Percentiles rank a stretch among this genome's conserved stretches.
Evolutionary conservation across 805 yeast genomes (phyloP).

Genomic region (Nakazawaea siamensis): DNA sequence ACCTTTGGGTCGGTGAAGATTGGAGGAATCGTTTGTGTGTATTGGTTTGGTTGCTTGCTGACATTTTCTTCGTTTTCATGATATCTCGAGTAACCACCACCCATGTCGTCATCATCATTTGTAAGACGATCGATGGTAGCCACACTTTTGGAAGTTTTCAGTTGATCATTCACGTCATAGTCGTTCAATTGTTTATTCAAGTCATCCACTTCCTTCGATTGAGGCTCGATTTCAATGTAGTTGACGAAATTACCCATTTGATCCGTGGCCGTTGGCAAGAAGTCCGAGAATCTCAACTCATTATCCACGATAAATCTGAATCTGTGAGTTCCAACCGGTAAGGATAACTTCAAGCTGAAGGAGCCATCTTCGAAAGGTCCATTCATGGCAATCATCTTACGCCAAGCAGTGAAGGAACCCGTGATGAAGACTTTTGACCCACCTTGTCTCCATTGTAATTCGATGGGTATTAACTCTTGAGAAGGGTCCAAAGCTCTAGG

Average conservation of each 20-base stretch:
- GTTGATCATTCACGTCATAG: constrained; percentile 3
- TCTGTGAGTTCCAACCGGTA: constrained; percentile 89
- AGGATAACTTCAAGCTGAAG: constrained; percentile 61
- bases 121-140: constrained; percentile 50
- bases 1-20: constrained; percentile 79
- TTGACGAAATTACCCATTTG: constrained; percentile 94
- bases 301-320: constrained; percentile 92
- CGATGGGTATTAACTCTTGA: constrained; percentile 37
- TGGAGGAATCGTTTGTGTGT: constrained; percentile 68
- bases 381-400: constrained; percentile 88
- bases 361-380: constrained; percentile 40
- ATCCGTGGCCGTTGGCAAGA: constrained; percentile 93
- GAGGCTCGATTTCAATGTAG: constrained; percentile 61
- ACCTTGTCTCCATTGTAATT: constrained; percentile 92
- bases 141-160: constrained; percentile 15
- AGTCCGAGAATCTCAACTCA: constrained; percentile 82
- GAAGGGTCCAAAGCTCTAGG: constrained; percentile 13
- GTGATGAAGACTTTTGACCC: constrained; percentile 93
- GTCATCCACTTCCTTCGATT: constrained; percentile 13
- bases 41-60: constrained; percentile 27
- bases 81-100: constrained; percentile 69
- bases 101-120: constrained; percentile 74
- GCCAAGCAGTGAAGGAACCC: constrained; percentile 97
- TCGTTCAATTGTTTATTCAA: constrained; percentile 12
- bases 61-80: constrained; percentile 45